These are phyloP conservation scores for Apiotrichum sp. DNA, from an alignment of 1,284 basidiomycete species.

Conservation along the genomic window DNA sequence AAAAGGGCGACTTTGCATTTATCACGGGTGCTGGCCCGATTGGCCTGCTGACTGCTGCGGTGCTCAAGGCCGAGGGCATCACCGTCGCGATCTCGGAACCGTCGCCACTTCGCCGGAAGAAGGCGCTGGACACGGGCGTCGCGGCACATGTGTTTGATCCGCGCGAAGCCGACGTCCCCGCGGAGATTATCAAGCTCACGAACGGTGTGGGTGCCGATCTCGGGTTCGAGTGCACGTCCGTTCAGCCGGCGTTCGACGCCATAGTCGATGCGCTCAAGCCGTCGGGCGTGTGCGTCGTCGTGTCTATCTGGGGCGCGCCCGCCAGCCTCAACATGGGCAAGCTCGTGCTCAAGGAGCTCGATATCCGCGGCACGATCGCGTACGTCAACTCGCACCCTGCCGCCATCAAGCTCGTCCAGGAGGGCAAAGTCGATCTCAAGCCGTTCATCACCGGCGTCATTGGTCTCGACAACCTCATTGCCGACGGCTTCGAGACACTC, in stretches of 20 bases:
- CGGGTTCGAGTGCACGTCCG: conserved; percentile 17
- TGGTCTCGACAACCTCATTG: conserved; percentile 13
- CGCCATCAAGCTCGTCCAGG: conserved; percentile 14
- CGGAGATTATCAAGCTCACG: background rate
- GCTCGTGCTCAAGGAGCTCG: conserved; percentile 17
- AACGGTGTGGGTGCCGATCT: conserved; percentile 13
- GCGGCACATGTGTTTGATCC: conserved; percentile 13
- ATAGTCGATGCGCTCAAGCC: conserved; percentile 12
- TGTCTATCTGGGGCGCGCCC: conserved; percentile 12
- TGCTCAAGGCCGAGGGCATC: conserved; percentile 17
- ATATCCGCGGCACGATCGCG: conserved; percentile 14
- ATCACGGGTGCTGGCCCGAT: conserved; percentile 15
- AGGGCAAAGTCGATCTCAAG: conserved; percentile 13
- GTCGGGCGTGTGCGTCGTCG: conserved; percentile 11
- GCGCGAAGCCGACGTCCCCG: conserved; percentile 7
- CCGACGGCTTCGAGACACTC: conserved; percentile 14
- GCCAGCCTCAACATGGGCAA: conserved; percentile 10
- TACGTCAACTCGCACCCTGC: conserved; percentile 15
- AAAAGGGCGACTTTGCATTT: conserved; percentile 15
- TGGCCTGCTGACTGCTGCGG: conserved; percentile 14
- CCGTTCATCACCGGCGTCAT: conserved; percentile 18
- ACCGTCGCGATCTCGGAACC: conserved; percentile 13
- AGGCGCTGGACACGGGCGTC: conserved; percentile 12
- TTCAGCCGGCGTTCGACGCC: conserved; percentile 14
- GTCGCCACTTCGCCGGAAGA: conserved; percentile 4